phyloP scores from a whole-genome alignment of 2,329 filamentous ascomycete genomes.

The Fusarium floridanum region DNA sequence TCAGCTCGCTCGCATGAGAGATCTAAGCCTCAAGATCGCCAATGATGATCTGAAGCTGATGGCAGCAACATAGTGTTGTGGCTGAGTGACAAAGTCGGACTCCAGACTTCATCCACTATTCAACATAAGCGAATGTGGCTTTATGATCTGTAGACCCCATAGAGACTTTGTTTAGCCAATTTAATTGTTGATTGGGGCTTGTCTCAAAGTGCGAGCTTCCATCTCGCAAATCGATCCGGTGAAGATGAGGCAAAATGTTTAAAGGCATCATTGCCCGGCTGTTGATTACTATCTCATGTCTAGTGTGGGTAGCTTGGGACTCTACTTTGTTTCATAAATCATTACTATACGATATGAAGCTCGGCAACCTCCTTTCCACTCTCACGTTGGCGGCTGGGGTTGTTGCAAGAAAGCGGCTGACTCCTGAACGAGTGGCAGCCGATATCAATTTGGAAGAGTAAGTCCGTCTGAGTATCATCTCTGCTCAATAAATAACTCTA shows the following conservation, averaged over 20 bases:
- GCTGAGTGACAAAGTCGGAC: neutral
- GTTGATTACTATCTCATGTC: neutral
- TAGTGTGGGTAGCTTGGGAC: neutral
- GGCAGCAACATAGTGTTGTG: neutral
- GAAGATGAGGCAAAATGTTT: neutral
- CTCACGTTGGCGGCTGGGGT: neutral
- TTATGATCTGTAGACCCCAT: neutral
- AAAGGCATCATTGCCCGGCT: neutral
- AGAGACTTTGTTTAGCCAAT: neutral
- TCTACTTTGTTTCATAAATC: neutral
- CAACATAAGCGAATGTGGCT: neutral
- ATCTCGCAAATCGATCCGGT: neutral
- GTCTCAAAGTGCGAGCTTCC: neutral
- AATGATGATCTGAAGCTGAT: neutral
- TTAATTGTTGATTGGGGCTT: neutral
- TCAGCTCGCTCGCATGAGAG: neutral
- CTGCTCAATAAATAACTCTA: neutral
- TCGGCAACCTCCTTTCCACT: neutral
- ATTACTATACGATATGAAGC: constrained; percentile 8
- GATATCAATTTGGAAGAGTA: constrained; percentile 25
- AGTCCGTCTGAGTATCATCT: neutral
- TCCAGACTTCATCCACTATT: neutral
- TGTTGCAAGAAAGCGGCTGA: constrained; percentile 9
- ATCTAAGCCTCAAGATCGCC: neutral
- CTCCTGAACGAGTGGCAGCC: constrained; percentile 16